Evolutionary conservation across 345 rosid genomes (phyloP).

Genomic region (Orychophragmus violaceus): DNA sequence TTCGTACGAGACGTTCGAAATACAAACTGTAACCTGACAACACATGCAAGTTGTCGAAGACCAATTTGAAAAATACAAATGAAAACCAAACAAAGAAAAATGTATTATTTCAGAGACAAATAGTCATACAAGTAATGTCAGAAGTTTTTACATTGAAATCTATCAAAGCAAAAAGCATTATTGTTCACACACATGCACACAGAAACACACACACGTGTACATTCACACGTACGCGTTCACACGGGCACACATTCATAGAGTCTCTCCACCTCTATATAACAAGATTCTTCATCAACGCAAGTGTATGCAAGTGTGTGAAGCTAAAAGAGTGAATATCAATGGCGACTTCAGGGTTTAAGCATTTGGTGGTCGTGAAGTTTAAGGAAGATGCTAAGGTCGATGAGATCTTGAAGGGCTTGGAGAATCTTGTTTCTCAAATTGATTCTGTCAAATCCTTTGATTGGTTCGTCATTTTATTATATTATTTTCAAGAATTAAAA

Average conservation of each 20-base stretch:
- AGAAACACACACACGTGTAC: constrained; percentile 17
- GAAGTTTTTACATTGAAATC: constrained; percentile 18
- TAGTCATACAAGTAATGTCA: constrained; percentile 24
- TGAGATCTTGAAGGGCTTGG: constrained; percentile 72
- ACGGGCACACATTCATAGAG: constrained; percentile 6
- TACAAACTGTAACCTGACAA: constrained; percentile 17
- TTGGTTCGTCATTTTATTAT: constrained; percentile 36
- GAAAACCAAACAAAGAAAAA: constrained; percentile 7
- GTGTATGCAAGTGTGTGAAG: not conserved
- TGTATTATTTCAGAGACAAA: constrained; percentile 14
- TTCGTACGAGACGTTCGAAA: not conserved
- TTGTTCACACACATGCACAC: constrained; percentile 27
- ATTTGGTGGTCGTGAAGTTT: constrained; percentile 78
- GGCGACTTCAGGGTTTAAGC: constrained; percentile 65
- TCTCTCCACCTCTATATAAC: constrained; percentile 12
- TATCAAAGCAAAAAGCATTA: constrained; percentile 9
- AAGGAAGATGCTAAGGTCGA: constrained; percentile 57
- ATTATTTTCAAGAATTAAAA: not conserved
- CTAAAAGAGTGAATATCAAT: constrained; percentile 2
- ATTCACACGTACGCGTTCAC: constrained; percentile 14
- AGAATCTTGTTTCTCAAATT: constrained; percentile 62
- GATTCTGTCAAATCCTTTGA: constrained; percentile 79
- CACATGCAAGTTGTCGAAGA: constrained; percentile 28
- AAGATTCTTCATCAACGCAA: constrained; percentile 1
- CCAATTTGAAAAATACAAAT: constrained; percentile 1